A percentile compares a stretch with the other conserved stretches of the same genome.
Evolutionary conservation across 1,284 basidiomycete genomes (phyloP).

Genomic region (Microbotryum violaceum): DNA sequence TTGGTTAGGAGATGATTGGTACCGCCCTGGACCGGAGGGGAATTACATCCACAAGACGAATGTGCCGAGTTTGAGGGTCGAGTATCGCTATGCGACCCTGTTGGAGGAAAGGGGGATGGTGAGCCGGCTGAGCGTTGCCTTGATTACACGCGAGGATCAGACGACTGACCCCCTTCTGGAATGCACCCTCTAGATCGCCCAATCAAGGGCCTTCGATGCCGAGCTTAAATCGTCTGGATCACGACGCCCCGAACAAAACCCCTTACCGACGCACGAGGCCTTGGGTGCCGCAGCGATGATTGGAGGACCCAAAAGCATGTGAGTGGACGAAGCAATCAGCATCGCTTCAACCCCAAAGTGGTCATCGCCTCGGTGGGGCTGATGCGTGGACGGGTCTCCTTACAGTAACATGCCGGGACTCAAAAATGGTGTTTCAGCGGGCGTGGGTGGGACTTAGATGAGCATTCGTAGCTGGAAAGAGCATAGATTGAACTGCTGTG

Average conservation of each 20-base stretch:
- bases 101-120: constrained; percentile 57
- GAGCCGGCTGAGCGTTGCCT: background rate
- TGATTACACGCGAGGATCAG: background rate
- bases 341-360: too few species aligned
- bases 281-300: constrained; percentile 29
- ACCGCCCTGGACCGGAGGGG: constrained; percentile 73
- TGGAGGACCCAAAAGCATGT: constrained; percentile 2
- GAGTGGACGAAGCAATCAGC: background rate
- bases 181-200: background rate
- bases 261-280: constrained; percentile 17
- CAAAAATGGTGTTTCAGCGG: background rate
- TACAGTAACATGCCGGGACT: constrained; percentile 1
- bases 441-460: too few species aligned
- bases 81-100: constrained; percentile 82
- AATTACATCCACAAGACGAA: constrained; percentile 96
- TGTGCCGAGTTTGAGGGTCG: constrained; percentile 81
- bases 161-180: too few species aligned
- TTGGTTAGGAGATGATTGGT: constrained; percentile 89
- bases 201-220: background rate
- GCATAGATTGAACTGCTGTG: too few species aligned
- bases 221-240: background rate
- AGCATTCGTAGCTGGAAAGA: too few species aligned
- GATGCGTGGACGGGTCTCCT: background rate
- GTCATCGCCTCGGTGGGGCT: background rate
- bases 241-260: background rate